Percentiles rank a stretch among this genome's conserved stretches.
Conservation (phyloP, 805 yeast species). For the Candida corydali region DNA sequence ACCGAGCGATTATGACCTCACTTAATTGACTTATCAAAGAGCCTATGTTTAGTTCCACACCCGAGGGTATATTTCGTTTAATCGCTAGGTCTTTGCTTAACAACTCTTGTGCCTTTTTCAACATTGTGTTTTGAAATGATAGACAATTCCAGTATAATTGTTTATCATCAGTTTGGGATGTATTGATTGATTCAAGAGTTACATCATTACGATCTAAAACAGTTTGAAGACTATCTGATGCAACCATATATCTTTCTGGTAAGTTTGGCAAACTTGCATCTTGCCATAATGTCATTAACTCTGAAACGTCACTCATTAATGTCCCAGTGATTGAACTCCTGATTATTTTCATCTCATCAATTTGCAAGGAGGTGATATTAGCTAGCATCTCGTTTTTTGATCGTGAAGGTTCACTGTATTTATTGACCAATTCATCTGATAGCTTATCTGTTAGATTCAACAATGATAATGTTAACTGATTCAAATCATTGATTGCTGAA, state of each 20-base stretch:
- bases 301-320: constrained; percentile 18
- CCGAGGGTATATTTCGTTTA: constrained; percentile 12
- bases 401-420: constrained; percentile 14
- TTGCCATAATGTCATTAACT: constrained; percentile 32
- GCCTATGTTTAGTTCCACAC: constrained; percentile 24
- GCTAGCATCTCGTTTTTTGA: constrained; percentile 21
- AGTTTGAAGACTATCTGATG: constrained; percentile 42
- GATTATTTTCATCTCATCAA: constrained; percentile 28
- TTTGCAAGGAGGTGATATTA: constrained; percentile 21
- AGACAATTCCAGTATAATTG: constrained; percentile 37
- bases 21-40: constrained; percentile 32
- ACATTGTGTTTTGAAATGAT: constrained; percentile 29
- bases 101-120: constrained; percentile 37
- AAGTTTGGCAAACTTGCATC: constrained; percentile 18
- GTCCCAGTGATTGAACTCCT: constrained; percentile 27
- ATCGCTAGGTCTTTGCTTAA: constrained; percentile 17
- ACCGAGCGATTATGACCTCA: constrained; percentile 44
- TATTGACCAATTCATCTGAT: constrained; percentile 15
- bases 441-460: constrained; percentile 15
- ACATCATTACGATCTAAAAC: constrained; percentile 34
- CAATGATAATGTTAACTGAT: constrained; percentile 17
- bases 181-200: constrained; percentile 2
- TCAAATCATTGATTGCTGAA: constrained; percentile 8
- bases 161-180: constrained; percentile 7
- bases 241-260: constrained; percentile 37